A percentile compares a stretch with the other conserved stretches of the same genome.
phyloP scores from a whole-genome alignment of 2,329 filamentous ascomycete genomes.

The Xylariaceae sp. region DNA sequence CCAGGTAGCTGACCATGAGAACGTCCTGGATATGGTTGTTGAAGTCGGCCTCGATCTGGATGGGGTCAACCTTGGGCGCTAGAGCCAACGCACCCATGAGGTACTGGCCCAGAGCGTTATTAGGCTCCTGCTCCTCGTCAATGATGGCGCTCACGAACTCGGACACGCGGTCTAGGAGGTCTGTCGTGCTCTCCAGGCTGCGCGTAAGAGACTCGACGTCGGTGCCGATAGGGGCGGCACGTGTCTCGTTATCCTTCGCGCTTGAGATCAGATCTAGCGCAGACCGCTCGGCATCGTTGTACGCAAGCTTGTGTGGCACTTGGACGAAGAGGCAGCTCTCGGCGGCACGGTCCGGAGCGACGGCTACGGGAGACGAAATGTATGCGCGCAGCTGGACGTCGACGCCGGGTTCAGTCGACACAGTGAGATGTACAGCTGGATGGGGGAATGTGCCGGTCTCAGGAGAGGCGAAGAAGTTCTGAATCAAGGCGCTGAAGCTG shows the following conservation, averaged over 20 bases:
- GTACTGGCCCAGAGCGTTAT: conserved; percentile 91
- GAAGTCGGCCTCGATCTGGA: conserved; percentile 95
- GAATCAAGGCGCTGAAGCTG: conserved; percentile 97
- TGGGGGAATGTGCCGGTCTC: conserved; percentile 97
- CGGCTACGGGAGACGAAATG: conserved; percentile 93
- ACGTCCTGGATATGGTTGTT: conserved; percentile 99
- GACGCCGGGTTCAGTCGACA: conserved; percentile 86
- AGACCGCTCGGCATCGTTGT: conserved; percentile 70
- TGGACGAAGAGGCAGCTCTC: conserved; percentile 98
- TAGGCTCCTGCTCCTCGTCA: conserved; percentile 90
- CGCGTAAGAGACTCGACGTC: conserved; percentile 90
- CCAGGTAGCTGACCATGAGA: conserved; percentile 95
- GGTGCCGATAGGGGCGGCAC: conserved; percentile 75
- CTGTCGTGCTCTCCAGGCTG: conserved; percentile 84
- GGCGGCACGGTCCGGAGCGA: conserved; percentile 91
- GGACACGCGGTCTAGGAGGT: conserved; percentile 88
- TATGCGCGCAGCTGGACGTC: conserved; percentile 92
- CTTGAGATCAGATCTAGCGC: conserved; percentile 82
- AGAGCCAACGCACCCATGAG: conserved; percentile 92
- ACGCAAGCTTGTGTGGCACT: conserved; percentile 92
- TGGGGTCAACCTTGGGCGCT: conserved; percentile 90
- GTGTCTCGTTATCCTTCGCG: conserved; percentile 79
- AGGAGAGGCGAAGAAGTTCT: conserved; percentile 98
- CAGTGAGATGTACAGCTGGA: conserved; percentile 96
- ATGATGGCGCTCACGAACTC: conserved; percentile 93